phyloP scores from a whole-genome alignment of 352 stramenopile species.

The Phytophthora colocasiae region DNA sequence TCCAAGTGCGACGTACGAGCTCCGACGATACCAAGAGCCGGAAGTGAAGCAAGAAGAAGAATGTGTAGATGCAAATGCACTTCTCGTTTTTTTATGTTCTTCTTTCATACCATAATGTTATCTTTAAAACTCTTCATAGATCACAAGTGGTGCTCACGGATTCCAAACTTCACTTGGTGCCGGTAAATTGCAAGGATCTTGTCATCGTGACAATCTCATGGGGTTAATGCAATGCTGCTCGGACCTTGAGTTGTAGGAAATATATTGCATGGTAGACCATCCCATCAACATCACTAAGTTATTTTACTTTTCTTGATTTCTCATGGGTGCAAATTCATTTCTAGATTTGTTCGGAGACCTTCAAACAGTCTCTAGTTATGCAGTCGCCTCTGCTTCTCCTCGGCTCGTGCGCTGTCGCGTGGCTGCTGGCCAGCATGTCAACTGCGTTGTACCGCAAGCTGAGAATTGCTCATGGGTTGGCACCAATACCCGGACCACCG shows the following conservation, averaged over 20 bases:
- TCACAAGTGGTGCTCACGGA: no score
- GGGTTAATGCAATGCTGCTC: no score
- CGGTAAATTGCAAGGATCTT: no score
- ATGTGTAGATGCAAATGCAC: not conserved
- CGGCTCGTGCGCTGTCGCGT: not conserved
- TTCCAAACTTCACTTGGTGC: no score
- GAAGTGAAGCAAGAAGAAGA: constrained; percentile 29
- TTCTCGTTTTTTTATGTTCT: no score
- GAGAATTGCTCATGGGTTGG: constrained; percentile 54
- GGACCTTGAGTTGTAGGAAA: no score
- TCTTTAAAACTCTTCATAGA: no score
- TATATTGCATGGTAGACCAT: no score
- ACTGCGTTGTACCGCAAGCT: constrained; percentile 56
- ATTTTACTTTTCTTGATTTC: no score
- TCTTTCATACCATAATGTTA: no score
- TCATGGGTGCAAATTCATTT: constrained; percentile 2
- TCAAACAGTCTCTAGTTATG: not conserved
- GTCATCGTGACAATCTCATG: no score
- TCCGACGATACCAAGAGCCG: constrained; percentile 20
- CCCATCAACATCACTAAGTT: no score
- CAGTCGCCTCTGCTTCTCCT: constrained; percentile 3
- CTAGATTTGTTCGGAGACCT: constrained; percentile 4
- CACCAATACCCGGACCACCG: constrained; percentile 45
- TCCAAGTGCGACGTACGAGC: constrained; percentile 45
- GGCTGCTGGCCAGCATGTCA: constrained; percentile 15